These are phyloP conservation scores for Tuber borchii DNA, from an alignment of 495 filamentous ascomycete genomes.

Conservation along the genomic window DNA sequence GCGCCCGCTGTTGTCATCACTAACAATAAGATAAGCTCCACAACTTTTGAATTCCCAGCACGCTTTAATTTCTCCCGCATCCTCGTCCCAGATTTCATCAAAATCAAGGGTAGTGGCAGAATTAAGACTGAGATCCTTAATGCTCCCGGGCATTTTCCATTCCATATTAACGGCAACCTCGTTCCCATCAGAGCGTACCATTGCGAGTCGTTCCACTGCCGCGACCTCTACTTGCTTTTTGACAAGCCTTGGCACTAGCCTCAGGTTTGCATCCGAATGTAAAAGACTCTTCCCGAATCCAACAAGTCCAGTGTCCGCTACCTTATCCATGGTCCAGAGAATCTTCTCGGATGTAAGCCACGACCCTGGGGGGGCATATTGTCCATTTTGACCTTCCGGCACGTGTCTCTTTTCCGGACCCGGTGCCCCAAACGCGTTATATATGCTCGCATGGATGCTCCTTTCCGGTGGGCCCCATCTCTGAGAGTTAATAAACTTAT, in stretches of 20 bases:
- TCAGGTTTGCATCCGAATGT: slow-evolving; percentile 39
- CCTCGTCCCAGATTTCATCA: slow-evolving; percentile 24
- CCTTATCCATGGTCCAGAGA: slow-evolving; percentile 23
- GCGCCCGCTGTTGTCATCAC: slow-evolving; percentile 32
- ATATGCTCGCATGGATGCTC: slow-evolving; percentile 28
- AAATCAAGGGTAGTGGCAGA: slow-evolving; percentile 10
- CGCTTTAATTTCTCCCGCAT: slow-evolving; percentile 5
- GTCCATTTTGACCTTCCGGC: neutral
- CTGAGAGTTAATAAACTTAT: slow-evolving; percentile 31
- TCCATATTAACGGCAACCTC: slow-evolving; percentile 34
- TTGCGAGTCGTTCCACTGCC: slow-evolving; percentile 33
- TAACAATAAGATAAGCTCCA: slow-evolving; percentile 31
- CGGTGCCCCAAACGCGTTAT: slow-evolving; percentile 15
- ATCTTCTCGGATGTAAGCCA: slow-evolving; percentile 20
- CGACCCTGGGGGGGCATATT: neutral
- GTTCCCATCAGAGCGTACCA: slow-evolving; percentile 20
- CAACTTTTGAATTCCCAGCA: slow-evolving; percentile 39
- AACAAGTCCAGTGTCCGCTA: slow-evolving; percentile 21
- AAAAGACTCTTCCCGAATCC: slow-evolving; percentile 30
- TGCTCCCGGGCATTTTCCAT: slow-evolving; percentile 28
- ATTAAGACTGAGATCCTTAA: slow-evolving; percentile 29
- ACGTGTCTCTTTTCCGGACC: slow-evolving; percentile 6
- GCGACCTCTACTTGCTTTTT: slow-evolving; percentile 30
- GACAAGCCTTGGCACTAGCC: slow-evolving; percentile 32
- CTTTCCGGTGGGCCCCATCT: slow-evolving; percentile 26